Conservation (phyloP, 148 eudicot genomes). For the Rhododendron kiyosumense region DNA sequence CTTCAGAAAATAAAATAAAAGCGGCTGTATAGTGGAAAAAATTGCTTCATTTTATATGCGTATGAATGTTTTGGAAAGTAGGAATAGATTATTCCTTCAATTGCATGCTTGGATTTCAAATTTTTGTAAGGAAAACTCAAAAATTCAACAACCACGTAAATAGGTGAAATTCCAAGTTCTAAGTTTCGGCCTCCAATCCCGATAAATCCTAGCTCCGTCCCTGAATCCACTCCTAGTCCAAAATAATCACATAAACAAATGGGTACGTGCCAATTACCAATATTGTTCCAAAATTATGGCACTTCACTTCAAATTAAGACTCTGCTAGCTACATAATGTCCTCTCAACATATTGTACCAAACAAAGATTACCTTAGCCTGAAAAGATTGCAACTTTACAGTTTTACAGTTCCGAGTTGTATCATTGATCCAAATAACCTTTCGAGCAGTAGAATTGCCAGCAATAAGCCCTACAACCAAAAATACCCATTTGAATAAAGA, state of each 20-base stretch:
- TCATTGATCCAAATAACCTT: slow-evolving; percentile 22
- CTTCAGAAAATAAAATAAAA: too few relatives aligned
- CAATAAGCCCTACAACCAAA: slow-evolving; percentile 18
- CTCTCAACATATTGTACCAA: background rate
- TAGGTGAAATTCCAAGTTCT: too few relatives aligned
- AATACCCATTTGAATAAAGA: background rate
- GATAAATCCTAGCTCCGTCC: too few relatives aligned
- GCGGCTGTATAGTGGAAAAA: too few relatives aligned
- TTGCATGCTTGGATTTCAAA: too few relatives aligned
- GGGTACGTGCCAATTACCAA: background rate
- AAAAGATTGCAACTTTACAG: slow-evolving; percentile 18
- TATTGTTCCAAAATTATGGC: background rate
- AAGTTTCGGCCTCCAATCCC: too few relatives aligned
- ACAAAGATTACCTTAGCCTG: slow-evolving; percentile 20
- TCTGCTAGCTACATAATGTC: background rate
- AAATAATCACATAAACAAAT: background rate
- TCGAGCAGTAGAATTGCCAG: slow-evolving; percentile 11
- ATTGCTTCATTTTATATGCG: too few relatives aligned
- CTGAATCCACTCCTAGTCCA: background rate
- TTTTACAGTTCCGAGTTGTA: slow-evolving; percentile 14
- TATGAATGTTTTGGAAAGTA: too few relatives aligned
- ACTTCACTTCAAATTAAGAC: background rate
- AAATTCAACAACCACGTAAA: too few relatives aligned
- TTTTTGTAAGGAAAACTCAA: too few relatives aligned
- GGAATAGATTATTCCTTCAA: too few relatives aligned